Evolutionary conservation across 2,329 filamentous ascomycete species (phyloP).

Genomic region (Herpomyces periplanetae): DNA sequence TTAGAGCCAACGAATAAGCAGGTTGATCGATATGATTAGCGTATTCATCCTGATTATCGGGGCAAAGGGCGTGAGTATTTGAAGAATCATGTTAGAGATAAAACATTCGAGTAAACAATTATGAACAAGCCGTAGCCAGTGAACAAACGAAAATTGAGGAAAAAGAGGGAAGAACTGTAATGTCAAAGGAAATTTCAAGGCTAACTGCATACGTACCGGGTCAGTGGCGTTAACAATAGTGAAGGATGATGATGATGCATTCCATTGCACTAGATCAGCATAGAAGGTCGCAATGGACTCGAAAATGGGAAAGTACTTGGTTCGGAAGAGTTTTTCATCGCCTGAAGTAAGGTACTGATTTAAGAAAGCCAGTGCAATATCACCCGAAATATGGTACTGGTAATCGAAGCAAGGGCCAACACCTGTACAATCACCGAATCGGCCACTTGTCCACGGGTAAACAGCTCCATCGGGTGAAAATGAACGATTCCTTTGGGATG

Average conservation of each 20-base stretch:
- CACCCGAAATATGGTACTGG: conserved; percentile 28
- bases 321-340: conserved; percentile 15
- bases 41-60: conserved; percentile 18
- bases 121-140: too few relatives aligned
- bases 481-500: conserved; percentile 18
- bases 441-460: conserved; percentile 24
- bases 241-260: conserved; percentile 14
- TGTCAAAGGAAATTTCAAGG: conserved; percentile 1
- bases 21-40: conserved; percentile 24
- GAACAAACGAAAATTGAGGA: too few relatives aligned
- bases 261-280: conserved; percentile 17
- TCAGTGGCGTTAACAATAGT: conserved; percentile 23
- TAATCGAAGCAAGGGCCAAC: conserved; percentile 24
- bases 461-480: conserved; percentile 18
- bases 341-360: conserved; percentile 20
- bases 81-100: too few relatives aligned
- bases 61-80: too few relatives aligned
- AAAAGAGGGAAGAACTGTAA: too few relatives aligned
- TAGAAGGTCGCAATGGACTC: conserved; percentile 21
- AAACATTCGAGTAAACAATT: too few relatives aligned
- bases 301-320: conserved; percentile 19
- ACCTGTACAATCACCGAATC: conserved; percentile 24
- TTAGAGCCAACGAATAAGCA: conserved; percentile 24
- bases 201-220: conserved; percentile 12
- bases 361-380: conserved; percentile 20